These are phyloP conservation scores for Tolypocladium amazonense DNA, from an alignment of 2,329 filamentous ascomycete species.

Conservation along the genomic window DNA sequence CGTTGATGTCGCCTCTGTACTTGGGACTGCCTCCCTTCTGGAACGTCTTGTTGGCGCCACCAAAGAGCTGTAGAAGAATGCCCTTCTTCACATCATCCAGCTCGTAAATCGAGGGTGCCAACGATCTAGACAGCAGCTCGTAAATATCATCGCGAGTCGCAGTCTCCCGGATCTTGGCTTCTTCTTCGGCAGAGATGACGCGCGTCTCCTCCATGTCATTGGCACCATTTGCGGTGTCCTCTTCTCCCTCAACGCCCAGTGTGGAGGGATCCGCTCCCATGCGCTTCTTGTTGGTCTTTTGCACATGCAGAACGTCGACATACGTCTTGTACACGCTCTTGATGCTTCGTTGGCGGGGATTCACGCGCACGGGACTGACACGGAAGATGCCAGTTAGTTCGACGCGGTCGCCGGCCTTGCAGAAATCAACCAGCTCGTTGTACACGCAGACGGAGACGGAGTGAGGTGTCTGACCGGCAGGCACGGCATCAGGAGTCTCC, in stretches of 20 bases:
- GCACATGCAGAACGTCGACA: slow-evolving; percentile 87
- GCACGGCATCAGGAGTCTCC: slow-evolving; percentile 90
- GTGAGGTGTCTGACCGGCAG: slow-evolving; percentile 92
- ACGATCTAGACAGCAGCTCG: slow-evolving; percentile 77
- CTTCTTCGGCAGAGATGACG: slow-evolving; percentile 76
- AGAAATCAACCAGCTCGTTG: slow-evolving; percentile 93
- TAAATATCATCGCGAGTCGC: slow-evolving; percentile 80
- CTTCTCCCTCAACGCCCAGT: slow-evolving; percentile 69
- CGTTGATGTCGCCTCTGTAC: slow-evolving; percentile 95
- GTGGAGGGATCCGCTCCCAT: slow-evolving; percentile 88
- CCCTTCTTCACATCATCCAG: slow-evolving; percentile 99
- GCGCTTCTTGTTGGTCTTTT: slow-evolving; percentile 92
- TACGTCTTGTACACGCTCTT: slow-evolving; percentile 98
- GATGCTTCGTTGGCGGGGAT: slow-evolving; percentile 81
- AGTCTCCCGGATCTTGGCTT: slow-evolving; percentile 75
- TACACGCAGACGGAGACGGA: slow-evolving; percentile 95
- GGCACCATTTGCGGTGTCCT: slow-evolving; percentile 51
- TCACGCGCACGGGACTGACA: slow-evolving; percentile 85
- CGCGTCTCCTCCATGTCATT: slow-evolving; percentile 74
- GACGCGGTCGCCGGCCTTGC: slow-evolving; percentile 93
- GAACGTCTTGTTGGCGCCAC: slow-evolving; percentile 96
- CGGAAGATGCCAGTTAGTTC: slow-evolving; percentile 96
- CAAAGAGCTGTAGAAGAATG: slow-evolving; percentile 90
- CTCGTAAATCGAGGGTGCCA: slow-evolving; percentile 93
- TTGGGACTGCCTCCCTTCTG: slow-evolving; percentile 91